phyloP scores from a whole-genome alignment of 805 yeast genomes.

The Schwanniomyces vanrijiae region DNA sequence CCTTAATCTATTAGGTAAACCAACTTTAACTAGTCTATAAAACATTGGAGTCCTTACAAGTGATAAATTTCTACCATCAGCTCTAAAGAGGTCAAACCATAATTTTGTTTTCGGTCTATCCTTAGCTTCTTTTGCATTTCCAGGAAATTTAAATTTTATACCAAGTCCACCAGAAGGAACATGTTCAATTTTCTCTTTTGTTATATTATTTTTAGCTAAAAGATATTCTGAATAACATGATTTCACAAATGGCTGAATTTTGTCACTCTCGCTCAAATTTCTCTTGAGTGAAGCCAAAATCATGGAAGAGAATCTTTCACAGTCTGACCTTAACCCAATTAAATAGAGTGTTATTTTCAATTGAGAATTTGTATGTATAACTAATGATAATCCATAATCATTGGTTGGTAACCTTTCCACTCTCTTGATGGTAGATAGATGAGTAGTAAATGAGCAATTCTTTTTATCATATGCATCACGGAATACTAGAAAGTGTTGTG shows the following conservation, averaged over 20 bases:
- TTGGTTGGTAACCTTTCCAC: slow-evolving; percentile 83
- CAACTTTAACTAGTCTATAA: slow-evolving; percentile 81
- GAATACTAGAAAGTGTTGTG: slow-evolving; percentile 76
- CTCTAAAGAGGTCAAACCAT: slow-evolving; percentile 89
- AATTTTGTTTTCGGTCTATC: slow-evolving; percentile 85
- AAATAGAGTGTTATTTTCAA: slow-evolving; percentile 65
- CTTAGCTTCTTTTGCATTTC: slow-evolving; percentile 71
- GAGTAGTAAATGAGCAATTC: slow-evolving; percentile 67
- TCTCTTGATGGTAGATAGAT: slow-evolving; percentile 74
- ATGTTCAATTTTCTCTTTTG: slow-evolving; percentile 40
- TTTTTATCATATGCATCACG: slow-evolving; percentile 67
- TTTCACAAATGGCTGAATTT: slow-evolving; percentile 62
- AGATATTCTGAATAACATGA: slow-evolving; percentile 85
- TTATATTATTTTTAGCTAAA: slow-evolving; percentile 56
- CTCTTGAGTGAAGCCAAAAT: slow-evolving; percentile 61
- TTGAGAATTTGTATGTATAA: slow-evolving; percentile 68
- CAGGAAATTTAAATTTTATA: slow-evolving; percentile 81
- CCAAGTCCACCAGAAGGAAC: slow-evolving; percentile 89
- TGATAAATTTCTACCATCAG: slow-evolving; percentile 82
- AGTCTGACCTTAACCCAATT: slow-evolving; percentile 73
- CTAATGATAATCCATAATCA: slow-evolving; percentile 74
- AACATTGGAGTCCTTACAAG: slow-evolving; percentile 73
- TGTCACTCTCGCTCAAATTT: slow-evolving; percentile 61
- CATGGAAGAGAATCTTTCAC: slow-evolving; percentile 75
- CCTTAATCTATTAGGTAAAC: slow-evolving; percentile 89